Evolutionary conservation across 768 basidiomycete species (phyloP).

Genomic region (Xerocomellus intermedius): DNA sequence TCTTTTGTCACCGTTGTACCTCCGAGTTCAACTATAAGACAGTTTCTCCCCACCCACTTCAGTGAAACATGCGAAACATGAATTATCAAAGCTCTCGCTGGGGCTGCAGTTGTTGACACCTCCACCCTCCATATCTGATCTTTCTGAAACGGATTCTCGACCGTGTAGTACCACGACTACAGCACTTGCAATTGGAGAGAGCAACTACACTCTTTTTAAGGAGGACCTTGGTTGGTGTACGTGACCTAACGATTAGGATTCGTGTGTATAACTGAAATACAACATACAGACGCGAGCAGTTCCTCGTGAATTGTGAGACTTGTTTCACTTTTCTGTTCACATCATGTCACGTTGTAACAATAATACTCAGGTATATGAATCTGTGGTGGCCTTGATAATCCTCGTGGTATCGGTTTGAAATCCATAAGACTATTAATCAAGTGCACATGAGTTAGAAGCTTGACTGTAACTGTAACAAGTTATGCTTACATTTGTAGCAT

Average conservation of each 20-base stretch:
- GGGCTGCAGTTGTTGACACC: background rate
- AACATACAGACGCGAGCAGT: background rate
- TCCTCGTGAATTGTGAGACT: background rate
- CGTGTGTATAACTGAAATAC: conserved; percentile 2
- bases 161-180: background rate
- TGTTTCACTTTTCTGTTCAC: background rate
- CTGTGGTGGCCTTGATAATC: conserved; percentile 23
- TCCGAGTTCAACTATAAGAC: conserved; percentile 14
- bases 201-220: background rate
- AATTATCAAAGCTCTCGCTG: too few relatives aligned
- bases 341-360: background rate
- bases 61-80: too few relatives aligned
- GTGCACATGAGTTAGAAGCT: background rate
- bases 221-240: conserved; percentile 1
- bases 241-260: background rate
- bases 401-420: conserved; percentile 43
- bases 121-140: too few relatives aligned
- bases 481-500: conserved; percentile 49
- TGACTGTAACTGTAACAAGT: background rate
- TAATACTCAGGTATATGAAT: background rate
- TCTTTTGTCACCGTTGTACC: background rate
- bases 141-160: background rate
- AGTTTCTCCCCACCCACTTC: too few relatives aligned
- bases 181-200: background rate
- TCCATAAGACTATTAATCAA: conserved; percentile 44